Base-by-base conservation (phyloP, 192 early-diverging fungal genomes). In the Entomortierella parvispora region DNA sequence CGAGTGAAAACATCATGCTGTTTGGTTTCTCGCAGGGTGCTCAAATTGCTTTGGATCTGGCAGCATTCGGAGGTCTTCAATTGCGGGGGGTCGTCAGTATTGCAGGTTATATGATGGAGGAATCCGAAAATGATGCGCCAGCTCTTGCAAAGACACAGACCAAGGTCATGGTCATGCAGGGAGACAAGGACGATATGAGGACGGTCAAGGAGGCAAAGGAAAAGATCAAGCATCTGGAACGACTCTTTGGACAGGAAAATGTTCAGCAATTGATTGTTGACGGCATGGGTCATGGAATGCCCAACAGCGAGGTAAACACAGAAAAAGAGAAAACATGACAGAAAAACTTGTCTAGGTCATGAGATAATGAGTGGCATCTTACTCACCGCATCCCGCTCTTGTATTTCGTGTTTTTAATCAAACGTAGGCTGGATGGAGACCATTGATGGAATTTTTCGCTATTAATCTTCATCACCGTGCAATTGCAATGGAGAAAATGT, bases 1-100 rank as follows among this genome's bases (percentile, higher is more conserved):
- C 58, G 0, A 57, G 81, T 6, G 54, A 58, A 34, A 70, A 81
- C 23, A 83, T 93, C 31, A 84, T 88, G 44, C 54, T 94, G 3
- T 86, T 94, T 77, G 93, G 93, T 4, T 94, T 93, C 70, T 85
- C 89, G 12, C 91, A 94, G 46, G 93, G 93, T 37, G 93, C 83
- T 3, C 72, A 81, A 5, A 82, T 87, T 17, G 91, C 91, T 31
- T 54, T 94, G 52, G 90, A 93, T 68, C 15, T 89, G 28, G 89
- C 81, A 0, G 71, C 90, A 10, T 85, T 88, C 50, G 89, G 88
- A 23, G 69, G 65, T 9, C 25, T 63, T 0, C 62, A 68, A 31
- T 47, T 92, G n/a, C 82, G 84, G 3, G 89, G 87, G 7, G 89
- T 89, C 9, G 67, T 94, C 7, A 84, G 85, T 56, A 81, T 94